Base-by-base conservation (phyloP, 108 stramenopile species). In the Skeletonema tropicum region DNA sequence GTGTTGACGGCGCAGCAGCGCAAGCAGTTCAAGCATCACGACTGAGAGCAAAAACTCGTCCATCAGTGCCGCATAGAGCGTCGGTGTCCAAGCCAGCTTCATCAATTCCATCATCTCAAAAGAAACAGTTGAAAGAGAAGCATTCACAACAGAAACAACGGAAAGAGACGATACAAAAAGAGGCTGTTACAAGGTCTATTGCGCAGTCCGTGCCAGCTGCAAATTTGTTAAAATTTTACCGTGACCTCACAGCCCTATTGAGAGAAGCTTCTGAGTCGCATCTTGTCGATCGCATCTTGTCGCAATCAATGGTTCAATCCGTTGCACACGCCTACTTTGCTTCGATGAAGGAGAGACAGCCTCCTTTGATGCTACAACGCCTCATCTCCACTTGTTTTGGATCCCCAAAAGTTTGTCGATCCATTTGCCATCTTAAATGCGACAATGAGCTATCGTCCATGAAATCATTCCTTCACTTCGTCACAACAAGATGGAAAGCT, bases 1-100 rank as follows among this genome's bases (percentile, higher is more conserved):
- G 88, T 10, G 86, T 94, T 14, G 89, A 91, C 59, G 92, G 92
- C 7, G 83, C 92, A 49, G 90, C 92, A 58, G 74, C 87, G 77
- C 89, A 94, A 70, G 92, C 92, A 48, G 85, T 94, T 15, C 80
- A 87, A 46, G 83, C 83, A 21, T 81, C 82, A 49, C 70, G 87
- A 52, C 78, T 73, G 26, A 75, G 87, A 39, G 87, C 87, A 21
- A 87, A 83, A 60, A 42, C 60, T 12, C 30, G 23, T 31, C 30
- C 64, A 21, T 42, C 25, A 60, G 69, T 39, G 71, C 61, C 69
- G 66, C 71, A 60, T 39, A 71, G 29, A 71, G 60, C 35, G 70
- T 70, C 32, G 64, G 70, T 57, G 15, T 65, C 80, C 21, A 68
- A 67, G 11, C 74, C 69, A 19, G 12, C 48, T 49, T 17, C 48